phyloP scores from a whole-genome alignment of 1,139 yeast genomes.

The Kodamaea suecica region DNA sequence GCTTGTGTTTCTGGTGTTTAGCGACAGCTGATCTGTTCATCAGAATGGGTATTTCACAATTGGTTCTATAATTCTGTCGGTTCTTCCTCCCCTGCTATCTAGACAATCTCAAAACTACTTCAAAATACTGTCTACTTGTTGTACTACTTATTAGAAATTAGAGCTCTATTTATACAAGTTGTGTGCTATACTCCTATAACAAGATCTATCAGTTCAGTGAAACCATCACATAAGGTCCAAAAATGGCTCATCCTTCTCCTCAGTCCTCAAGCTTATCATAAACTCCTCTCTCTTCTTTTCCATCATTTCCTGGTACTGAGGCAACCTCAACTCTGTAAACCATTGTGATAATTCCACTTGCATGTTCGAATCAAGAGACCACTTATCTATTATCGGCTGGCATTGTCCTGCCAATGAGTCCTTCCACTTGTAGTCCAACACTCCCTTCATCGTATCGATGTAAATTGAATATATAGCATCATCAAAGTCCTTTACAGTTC shows the following conservation, averaged over 20 bases:
- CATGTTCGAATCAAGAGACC: slow-evolving; percentile 38
- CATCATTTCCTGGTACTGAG: slow-evolving; percentile 22
- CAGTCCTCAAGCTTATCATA: slow-evolving; percentile 26
- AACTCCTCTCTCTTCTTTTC: slow-evolving; percentile 29
- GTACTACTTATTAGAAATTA: no score
- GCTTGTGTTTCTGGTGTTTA: no score
- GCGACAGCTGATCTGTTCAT: no score
- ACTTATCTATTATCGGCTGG: slow-evolving; percentile 32
- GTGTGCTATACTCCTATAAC: no score
- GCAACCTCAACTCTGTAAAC: slow-evolving; percentile 21
- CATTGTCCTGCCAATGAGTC: slow-evolving; percentile 30
- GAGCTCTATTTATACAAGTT: background rate
- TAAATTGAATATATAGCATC: slow-evolving; percentile 24
- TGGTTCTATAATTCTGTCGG: no score
- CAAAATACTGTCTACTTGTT: no score
- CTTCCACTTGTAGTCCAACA: slow-evolving; percentile 31
- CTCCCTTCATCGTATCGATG: slow-evolving; percentile 22
- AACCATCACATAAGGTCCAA: slow-evolving; percentile 35
- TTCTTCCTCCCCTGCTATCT: no score
- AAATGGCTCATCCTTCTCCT: slow-evolving; percentile 28
- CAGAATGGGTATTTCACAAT: no score
- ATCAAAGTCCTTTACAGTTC: slow-evolving; percentile 17
- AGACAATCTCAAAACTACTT: no score
- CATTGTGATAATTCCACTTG: slow-evolving; percentile 19
- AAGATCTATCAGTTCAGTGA: no score